phyloP scores from a whole-genome alignment of 192 early-diverging fungal genomes.

The Linnemannia schmuckeri region DNA sequence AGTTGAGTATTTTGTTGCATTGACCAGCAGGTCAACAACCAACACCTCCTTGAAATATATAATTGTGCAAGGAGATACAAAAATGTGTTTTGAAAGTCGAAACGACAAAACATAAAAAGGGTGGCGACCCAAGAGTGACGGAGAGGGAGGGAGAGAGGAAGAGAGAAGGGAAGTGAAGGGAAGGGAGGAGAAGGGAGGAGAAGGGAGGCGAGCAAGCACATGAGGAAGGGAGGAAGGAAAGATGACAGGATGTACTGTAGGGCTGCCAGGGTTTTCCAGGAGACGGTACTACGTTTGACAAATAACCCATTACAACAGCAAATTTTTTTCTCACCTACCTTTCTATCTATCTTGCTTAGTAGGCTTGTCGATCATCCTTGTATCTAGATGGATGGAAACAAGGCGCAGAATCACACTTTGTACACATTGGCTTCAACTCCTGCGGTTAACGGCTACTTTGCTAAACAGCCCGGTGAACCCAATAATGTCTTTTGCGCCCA shows the following conservation, averaged over 20 bases:
- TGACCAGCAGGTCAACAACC: slow-evolving; percentile 1
- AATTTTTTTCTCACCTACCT: not conserved
- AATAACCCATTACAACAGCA: not conserved
- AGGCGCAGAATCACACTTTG: not conserved
- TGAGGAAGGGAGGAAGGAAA: not conserved
- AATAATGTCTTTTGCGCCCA: no score
- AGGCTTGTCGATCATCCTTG: not conserved
- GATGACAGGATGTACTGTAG: not conserved
- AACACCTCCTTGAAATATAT: not conserved
- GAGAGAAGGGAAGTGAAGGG: no score
- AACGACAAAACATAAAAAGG: not conserved
- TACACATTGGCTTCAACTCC: not conserved
- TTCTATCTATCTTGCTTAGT: not conserved
- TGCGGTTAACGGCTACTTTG: no score
- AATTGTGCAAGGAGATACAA: not conserved
- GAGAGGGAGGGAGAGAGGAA: no score
- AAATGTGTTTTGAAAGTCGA: not conserved
- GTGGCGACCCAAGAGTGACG: not conserved
- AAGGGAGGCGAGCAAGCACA: not conserved
- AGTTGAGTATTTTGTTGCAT: not conserved
- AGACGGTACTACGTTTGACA: not conserved
- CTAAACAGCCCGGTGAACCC: no score
- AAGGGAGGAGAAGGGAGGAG: no score
- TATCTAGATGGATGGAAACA: not conserved
- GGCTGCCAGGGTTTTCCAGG: slow-evolving; percentile 1